Percentiles rank a stretch among this genome's conserved stretches.
phyloP scores from a whole-genome alignment of 495 filamentous ascomycete species.

The Talaromyces borbonicus region DNA sequence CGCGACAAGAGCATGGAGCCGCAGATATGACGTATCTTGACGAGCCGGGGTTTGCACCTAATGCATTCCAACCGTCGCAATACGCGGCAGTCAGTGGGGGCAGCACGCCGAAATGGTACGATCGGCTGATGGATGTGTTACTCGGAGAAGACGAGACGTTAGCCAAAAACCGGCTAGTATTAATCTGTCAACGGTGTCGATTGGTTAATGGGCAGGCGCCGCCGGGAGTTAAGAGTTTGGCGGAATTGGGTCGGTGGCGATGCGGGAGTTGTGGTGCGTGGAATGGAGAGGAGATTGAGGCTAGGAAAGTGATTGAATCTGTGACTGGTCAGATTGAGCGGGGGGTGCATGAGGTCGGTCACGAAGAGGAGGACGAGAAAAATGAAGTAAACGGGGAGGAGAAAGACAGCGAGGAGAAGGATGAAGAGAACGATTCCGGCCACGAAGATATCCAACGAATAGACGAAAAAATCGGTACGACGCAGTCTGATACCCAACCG shows the following conservation, averaged over 20 bases:
- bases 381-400: no score
- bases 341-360: no score
- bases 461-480: no score
- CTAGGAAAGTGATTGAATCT: conserved; percentile 45
- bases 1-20: no score
- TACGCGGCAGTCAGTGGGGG: background rate
- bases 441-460: no score
- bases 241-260: conserved; percentile 81
- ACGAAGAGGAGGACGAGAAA: no score
- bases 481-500: no score
- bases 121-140: conserved; percentile 82
- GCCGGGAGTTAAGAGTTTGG: conserved; percentile 65
- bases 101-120: conserved; percentile 73
- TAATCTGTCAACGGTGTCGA: conserved; percentile 76
- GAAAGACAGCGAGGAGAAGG: no score
- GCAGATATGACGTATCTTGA: conserved; percentile 13
- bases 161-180: conserved; percentile 77
- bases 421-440: no score
- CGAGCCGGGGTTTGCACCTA: conserved; percentile 49
- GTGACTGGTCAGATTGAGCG: conserved; percentile 12
- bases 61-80: conserved; percentile 40
- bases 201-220: conserved; percentile 96
- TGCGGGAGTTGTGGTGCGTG: conserved; percentile 75
- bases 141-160: conserved; percentile 92
- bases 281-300: conserved; percentile 76